A percentile compares a stretch with the other conserved stretches of the same genome.
phyloP scores from a whole-genome alignment of 2,329 filamentous ascomycete species.

The Daldinia sp. region DNA sequence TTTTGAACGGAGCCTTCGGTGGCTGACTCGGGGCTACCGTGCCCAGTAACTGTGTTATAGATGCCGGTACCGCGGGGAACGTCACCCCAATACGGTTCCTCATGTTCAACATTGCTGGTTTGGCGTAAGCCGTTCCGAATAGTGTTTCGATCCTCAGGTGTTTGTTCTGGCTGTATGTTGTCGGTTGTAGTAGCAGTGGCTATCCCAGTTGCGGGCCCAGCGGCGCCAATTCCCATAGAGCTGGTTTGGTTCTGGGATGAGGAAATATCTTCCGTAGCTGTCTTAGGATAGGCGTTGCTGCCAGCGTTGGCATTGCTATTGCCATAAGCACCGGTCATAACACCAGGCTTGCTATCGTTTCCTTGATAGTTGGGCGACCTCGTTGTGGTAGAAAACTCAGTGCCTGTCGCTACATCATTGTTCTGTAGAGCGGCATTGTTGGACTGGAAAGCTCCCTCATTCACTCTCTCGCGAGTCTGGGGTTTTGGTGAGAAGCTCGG shows the following conservation, averaged over 20 bases:
- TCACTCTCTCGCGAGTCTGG: neutral
- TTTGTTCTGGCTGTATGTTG: neutral
- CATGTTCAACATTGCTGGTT: conserved; percentile 29
- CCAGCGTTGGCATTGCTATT: conserved; percentile 23
- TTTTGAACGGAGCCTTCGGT: conserved; percentile 25
- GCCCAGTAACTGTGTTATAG: conserved; percentile 48
- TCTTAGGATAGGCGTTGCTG: neutral
- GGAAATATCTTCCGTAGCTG: conserved; percentile 21
- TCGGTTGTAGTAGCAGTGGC: conserved; percentile 5
- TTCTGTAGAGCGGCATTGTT: neutral
- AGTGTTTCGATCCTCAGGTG: conserved; percentile 22
- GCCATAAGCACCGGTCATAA: conserved; percentile 46
- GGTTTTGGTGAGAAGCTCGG: neutral
- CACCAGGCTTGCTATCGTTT: conserved; percentile 33
- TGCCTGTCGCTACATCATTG: neutral
- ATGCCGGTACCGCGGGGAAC: conserved; percentile 46
- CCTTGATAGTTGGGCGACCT: conserved; percentile 6
- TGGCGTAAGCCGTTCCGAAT: conserved; percentile 35
- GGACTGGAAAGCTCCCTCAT: conserved; percentile 14
- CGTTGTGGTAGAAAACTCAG: neutral
- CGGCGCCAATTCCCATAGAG: conserved; percentile 3
- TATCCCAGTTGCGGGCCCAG: conserved; percentile 1
- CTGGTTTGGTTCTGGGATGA: neutral
- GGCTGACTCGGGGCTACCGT: conserved; percentile 43
- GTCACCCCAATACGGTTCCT: conserved; percentile 49